Base-by-base conservation (phyloP, 83 land plant species). In the Thuja plicata region DNA sequence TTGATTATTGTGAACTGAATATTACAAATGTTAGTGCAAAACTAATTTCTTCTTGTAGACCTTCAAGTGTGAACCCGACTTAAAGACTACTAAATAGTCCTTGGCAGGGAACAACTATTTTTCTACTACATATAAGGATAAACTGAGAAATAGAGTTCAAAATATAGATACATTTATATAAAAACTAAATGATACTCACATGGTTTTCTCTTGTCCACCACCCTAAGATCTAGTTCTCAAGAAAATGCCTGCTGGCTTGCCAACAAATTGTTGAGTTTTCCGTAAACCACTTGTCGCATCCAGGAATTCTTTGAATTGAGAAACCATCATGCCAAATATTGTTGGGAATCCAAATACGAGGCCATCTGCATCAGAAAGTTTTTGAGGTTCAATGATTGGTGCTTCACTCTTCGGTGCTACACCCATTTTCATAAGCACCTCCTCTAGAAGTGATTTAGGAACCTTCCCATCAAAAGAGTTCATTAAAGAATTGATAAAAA, bases 171-270 rank as follows among this genome's bases (percentile, higher is more conserved):
- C 10, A 40, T 24, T n/a, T 46, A 19, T 6, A 40, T 27, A 80
- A 80, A 48, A 12, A 86, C 7, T 7, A 34, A 85, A 55, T 12
- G 74, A 85, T 37, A 52, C 97, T 94, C 89, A 97, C 98, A 95
- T 90, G 16, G 97, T 97, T 19, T 96, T 95, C 90, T 97, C 99
- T 85, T 97, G 97, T 8, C 99, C 99, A 19, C 99, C 99, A n/a
- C 96, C 96, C 88, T 96, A 97, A 32, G 97, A 94, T 27, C 95
- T 96, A 55, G 97, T 97, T 93, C 96, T 95, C 86, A 91, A 95
- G 90, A 97, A 97, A 43, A 97, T 85, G 10, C 98, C 98, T 3
- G 95, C 98, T 37, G 98, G 97, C 85, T 97, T 97, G 41, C 99
- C 99, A 35, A 96, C 97, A 21, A 96, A 91, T 79, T 87, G 85